A percentile compares a stretch with the other conserved stretches of the same genome.
phyloP scores from a whole-genome alignment of 129 eudicot genomes.

The Solidago caesia region DNA sequence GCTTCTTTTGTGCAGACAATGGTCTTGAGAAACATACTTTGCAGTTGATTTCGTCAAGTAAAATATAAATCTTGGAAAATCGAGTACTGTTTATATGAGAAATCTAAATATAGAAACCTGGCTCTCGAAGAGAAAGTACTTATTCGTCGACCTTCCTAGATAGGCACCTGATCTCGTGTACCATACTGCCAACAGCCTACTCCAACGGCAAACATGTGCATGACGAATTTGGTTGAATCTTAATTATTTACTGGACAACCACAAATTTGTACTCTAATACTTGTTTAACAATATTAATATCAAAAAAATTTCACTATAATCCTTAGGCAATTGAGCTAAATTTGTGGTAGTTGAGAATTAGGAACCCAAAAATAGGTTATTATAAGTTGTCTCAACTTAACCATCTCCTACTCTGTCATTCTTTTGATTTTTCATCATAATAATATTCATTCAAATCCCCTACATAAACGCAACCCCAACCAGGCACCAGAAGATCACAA shows the following conservation, averaged over 20 bases:
- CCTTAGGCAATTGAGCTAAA: slow-evolving; percentile 35
- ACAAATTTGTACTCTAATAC: not conserved
- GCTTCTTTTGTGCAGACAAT: too few species aligned
- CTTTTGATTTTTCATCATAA: slow-evolving; percentile 38
- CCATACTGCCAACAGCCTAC: not conserved
- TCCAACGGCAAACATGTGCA: not conserved
- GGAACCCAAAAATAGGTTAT: slow-evolving; percentile 32
- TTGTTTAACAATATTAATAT: too few species aligned
- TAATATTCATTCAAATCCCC: slow-evolving; percentile 27
- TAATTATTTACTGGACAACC: not conserved
- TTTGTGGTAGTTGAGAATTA: slow-evolving; percentile 38
- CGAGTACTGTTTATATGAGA: too few species aligned
- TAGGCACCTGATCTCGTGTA: too few species aligned
- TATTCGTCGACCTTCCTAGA: too few species aligned
- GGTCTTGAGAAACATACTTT: too few species aligned
- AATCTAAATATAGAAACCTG: too few species aligned
- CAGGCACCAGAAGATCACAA: not conserved
- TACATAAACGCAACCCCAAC: slow-evolving; percentile 39
- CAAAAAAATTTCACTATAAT: not conserved
- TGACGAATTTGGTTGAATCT: not conserved
- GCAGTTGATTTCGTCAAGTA: too few species aligned
- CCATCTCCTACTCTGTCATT: slow-evolving; percentile 62
- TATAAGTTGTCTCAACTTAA: slow-evolving; percentile 41
- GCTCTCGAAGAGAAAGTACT: too few species aligned
- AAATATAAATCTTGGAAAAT: too few species aligned